Base-by-base conservation (phyloP, 2,329 filamentous ascomycete species). In the Claviceps cyperi region DNA sequence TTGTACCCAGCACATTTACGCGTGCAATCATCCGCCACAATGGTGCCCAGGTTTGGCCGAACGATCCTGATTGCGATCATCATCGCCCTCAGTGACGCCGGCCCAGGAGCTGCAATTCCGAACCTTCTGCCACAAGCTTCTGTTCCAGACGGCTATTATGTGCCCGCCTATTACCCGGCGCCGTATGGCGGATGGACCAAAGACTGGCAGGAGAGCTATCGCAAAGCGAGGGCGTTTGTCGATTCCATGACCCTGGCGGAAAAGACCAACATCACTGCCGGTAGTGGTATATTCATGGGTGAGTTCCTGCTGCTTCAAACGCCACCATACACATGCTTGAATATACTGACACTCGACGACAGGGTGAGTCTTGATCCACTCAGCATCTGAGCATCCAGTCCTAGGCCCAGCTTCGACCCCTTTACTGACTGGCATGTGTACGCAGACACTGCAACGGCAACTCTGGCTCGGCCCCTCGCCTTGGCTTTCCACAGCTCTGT, bases 231-330 rank as follows among this genome's bases (percentile, higher is more conserved):
- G 51, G 64, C 70, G 3, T 64, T 90, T 14, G 85, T 91, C 15
- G 76, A 78, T 49, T 76, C 79, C 46, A 86, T 91, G 84, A 90
- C 84, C 0, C 65, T 91, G 50, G 84, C 84, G 2, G 86, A 90
- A 62, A 91, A 90, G 67, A 81, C 83, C 3, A 90, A 89, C 60
- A 73, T 89, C 48, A 88, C 84, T 0, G 77, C 77, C 1, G 85
- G 85, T 3, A 82, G 76, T 1, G 84, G 84, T 1, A 74, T 82
- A 41, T 83, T 73, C 55, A 89, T 88, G 84, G 84, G 76, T 70
- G 60, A 55, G 59, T 37, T 28, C 2, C 15, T 43, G 5, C 13
- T 13, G 5, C 32, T 36, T 9, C 28, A 32, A 11, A 32, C 28
- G 28, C 9, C 28, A 32, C 2, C 28, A 32, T 32, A 11, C 28